Percentiles rank a stretch among this genome's conserved stretches.
Conservation (phyloP, 345 rosid species). For the Cardamine chenopodiifolia region DNA sequence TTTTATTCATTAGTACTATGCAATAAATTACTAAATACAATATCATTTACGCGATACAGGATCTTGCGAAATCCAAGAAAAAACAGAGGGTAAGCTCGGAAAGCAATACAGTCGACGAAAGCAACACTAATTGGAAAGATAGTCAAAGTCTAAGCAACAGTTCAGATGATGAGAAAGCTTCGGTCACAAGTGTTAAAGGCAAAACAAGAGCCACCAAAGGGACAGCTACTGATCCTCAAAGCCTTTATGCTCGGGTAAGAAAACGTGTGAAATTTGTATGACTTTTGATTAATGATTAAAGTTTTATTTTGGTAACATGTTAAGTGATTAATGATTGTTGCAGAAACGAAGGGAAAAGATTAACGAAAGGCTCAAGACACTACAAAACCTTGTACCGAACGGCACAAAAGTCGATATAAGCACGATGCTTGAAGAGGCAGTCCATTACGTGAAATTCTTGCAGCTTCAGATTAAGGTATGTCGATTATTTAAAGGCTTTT, state of each 20-base stretch:
- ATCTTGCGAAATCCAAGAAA: slow-evolving; percentile 48
- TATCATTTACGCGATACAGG: slow-evolving; percentile 21
- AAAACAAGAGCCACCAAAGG: slow-evolving; percentile 77
- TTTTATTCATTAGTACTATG: background rate
- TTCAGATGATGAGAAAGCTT: slow-evolving; percentile 68
- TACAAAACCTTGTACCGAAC: slow-evolving; percentile 88
- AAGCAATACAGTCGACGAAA: slow-evolving; percentile 44
- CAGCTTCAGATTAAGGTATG: slow-evolving; percentile 89
- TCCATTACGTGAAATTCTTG: slow-evolving; percentile 81
- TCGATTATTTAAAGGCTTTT: background rate
- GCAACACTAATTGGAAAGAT: slow-evolving; percentile 49
- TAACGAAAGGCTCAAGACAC: slow-evolving; percentile 69
- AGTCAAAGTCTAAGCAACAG: slow-evolving; percentile 59
- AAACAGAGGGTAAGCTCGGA: slow-evolving; percentile 43
- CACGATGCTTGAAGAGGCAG: slow-evolving; percentile 97
- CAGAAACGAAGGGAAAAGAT: slow-evolving; percentile 94
- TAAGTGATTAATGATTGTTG: background rate
- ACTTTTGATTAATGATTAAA: background rate
- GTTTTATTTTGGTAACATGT: too few relatives aligned
- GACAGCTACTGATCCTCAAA: slow-evolving; percentile 94
- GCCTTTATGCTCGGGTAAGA: slow-evolving; percentile 88
- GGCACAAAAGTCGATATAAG: slow-evolving; percentile 95
- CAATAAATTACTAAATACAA: slow-evolving; percentile 16
- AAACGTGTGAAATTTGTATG: background rate
- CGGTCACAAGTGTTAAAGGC: slow-evolving; percentile 59